Base-by-base conservation (phyloP, 148 eudicot species). In the Fagopyrum esculentum region DNA sequence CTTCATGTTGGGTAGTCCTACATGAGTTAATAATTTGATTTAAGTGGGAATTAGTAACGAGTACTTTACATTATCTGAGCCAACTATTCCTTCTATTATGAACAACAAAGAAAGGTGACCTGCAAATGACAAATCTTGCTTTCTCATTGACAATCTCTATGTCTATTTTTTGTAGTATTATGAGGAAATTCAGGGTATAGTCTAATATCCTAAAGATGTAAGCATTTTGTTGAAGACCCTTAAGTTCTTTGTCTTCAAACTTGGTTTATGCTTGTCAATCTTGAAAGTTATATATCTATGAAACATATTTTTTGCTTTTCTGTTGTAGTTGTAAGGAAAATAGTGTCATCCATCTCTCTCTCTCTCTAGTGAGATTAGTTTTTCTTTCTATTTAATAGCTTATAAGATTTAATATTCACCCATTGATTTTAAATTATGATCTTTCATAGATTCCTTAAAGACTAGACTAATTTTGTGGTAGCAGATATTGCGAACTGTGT, bases 401-500 rank as follows among this genome's bases (percentile, higher is more conserved):
- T 43, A 5, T 63, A 63, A 19, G 4, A 63, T 30, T 30, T 35
- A 35, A 49, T 9, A 30, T 63, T 26, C 69, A 64, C 5, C 46
- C 43, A 16, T 5, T 63, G 43, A 9, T 63, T 63, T 63, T 15
- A 30, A 17, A 9, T 63, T 66, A 26, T 3, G 45, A 66, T 13
- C n/a, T 12, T 66, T 3, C 6, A 35, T 35, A 66, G 85, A 80
- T 59, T 70, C 45, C 59, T 66, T 78, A 69, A 45, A 43, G 46
- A 66, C 69, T 63, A 63, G 69, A 63, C 12, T 9, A 44, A 63
- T 63, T 16, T 63, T 63, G n/a, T 63, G 16, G 69, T 11, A 61
- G 69, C 47, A 66, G 71, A 40, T 66, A 66, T 35, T 35, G 77
- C 76, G 73, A 76, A 72, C 51, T 77, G 76, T 49, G 78, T 57